These are phyloP conservation scores for Pleurozium schreberi DNA, from an alignment of 225 moss, liverwort and hornwort species.

Conservation along the genomic window DNA sequence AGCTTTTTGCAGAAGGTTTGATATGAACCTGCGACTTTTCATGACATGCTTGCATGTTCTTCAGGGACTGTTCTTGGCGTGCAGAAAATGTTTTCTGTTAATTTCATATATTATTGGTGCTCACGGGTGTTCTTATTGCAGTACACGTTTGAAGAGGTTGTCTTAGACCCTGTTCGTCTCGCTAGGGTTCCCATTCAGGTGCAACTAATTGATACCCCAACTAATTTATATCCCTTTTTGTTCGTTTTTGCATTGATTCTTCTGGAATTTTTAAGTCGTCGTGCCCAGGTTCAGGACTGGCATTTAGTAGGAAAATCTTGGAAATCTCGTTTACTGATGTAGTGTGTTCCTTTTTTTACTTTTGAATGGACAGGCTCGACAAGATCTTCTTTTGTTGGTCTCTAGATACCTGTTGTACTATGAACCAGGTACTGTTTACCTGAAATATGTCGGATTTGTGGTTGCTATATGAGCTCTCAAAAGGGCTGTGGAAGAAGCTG, in stretches of 20 bases:
- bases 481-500: background rate
- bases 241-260: background rate
- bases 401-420: conserved; percentile 89
- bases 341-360: background rate
- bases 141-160: conserved; percentile 71
- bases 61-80: background rate
- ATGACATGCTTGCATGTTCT: background rate
- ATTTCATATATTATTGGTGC: background rate
- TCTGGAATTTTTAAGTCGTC: background rate
- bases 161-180: conserved; percentile 41
- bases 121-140: conserved; percentile 11
- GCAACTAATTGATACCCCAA: background rate
- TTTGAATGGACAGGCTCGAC: conserved; percentile 50
- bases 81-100: background rate
- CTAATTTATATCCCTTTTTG: background rate
- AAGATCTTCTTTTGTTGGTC: conserved; percentile 71
- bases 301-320: background rate
- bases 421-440: conserved; percentile 52
- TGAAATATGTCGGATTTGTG: background rate
- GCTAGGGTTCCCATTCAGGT: conserved; percentile 59
- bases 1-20: background rate
- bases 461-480: background rate
- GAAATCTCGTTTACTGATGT: background rate
- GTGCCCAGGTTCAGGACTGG: background rate
- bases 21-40: background rate